A percentile compares a stretch with the other conserved stretches of the same genome.
Evolutionary conservation across 2,329 filamentous ascomycete genomes (phyloP).

Genomic region (Thielaviopsis cerberus): DNA sequence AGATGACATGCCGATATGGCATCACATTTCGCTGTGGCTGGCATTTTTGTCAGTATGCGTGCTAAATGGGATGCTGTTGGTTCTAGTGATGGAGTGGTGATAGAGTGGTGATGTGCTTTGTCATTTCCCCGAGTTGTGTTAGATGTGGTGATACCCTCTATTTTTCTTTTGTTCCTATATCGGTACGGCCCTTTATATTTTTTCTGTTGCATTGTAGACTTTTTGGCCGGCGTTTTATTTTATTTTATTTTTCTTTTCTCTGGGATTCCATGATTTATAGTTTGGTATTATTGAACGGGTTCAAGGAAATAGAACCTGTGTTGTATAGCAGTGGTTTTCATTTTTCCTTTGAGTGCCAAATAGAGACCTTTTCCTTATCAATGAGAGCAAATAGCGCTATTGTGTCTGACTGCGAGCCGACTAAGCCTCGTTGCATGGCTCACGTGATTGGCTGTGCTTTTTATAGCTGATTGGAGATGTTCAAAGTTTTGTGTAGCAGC

Average conservation of each 20-base stretch:
- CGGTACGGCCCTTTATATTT: neutral
- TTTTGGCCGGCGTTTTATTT: neutral
- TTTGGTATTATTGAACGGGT: too few relatives aligned
- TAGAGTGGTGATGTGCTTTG: neutral
- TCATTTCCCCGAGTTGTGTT: neutral
- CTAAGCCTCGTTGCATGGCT: neutral
- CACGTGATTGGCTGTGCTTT: neutral
- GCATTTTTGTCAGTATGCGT: conserved; percentile 22
- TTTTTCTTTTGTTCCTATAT: neutral
- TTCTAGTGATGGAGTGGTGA: conserved; percentile 21
- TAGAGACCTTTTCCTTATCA: neutral
- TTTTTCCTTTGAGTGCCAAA: too few relatives aligned
- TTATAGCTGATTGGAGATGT: too few relatives aligned
- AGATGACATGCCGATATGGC: conserved; percentile 24
- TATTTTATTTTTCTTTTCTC: neutral
- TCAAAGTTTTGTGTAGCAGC: neutral
- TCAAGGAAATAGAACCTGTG: neutral
- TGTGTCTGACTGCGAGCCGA: too few relatives aligned
- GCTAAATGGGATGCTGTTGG: conserved; percentile 26
- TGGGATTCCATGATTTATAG: too few relatives aligned
- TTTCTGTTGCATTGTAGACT: neutral
- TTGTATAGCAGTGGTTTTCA: neutral
- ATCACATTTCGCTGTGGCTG: conserved; percentile 24
- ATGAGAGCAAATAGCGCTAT: neutral
- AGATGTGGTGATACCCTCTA: neutral